A percentile compares a stretch with the other conserved stretches of the same genome.
Evolutionary conservation across 2,329 filamentous ascomycete species (phyloP).

Genomic region (Teratosphaeria zuluensis): DNA sequence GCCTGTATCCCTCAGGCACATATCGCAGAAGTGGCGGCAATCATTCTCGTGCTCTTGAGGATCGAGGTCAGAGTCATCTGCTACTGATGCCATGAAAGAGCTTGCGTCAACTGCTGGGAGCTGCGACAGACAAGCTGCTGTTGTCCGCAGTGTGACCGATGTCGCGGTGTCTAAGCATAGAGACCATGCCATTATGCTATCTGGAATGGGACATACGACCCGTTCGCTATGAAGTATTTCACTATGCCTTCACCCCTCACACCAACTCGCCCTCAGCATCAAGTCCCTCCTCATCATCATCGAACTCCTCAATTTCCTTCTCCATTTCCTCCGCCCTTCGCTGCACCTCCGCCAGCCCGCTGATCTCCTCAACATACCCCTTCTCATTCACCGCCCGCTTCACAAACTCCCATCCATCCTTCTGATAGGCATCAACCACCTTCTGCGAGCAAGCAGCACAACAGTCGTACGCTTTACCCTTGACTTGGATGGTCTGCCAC

Average conservation of each 20-base stretch:
- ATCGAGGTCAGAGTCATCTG: no score
- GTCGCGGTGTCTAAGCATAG: no score
- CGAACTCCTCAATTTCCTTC: conserved; percentile 31
- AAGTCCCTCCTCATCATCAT: conserved; percentile 3
- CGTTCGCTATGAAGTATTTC: not conserved
- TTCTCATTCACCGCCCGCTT: conserved; percentile 63
- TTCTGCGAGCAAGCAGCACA: conserved; percentile 71
- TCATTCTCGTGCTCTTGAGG: no score
- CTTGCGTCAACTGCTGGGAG: no score
- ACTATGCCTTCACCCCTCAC: not conserved
- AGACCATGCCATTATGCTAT: no score
- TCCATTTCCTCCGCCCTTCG: conserved; percentile 37
- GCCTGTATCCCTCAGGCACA: no score
- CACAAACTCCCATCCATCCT: conserved; percentile 66
- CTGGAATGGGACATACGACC: no score
- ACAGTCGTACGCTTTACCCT: conserved; percentile 65
- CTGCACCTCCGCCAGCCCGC: conserved; percentile 60
- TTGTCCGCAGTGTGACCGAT: no score
- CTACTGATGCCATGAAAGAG: no score
- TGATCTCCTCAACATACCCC: conserved; percentile 69
- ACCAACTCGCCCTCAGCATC: conserved; percentile 9
- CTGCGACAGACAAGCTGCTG: no score
- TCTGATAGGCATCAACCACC: conserved; percentile 58
- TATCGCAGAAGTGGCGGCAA: no score
- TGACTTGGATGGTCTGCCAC: conserved; percentile 65